Conservation (phyloP, 257 asterid genomes). For the Lavandula angustifolia region DNA sequence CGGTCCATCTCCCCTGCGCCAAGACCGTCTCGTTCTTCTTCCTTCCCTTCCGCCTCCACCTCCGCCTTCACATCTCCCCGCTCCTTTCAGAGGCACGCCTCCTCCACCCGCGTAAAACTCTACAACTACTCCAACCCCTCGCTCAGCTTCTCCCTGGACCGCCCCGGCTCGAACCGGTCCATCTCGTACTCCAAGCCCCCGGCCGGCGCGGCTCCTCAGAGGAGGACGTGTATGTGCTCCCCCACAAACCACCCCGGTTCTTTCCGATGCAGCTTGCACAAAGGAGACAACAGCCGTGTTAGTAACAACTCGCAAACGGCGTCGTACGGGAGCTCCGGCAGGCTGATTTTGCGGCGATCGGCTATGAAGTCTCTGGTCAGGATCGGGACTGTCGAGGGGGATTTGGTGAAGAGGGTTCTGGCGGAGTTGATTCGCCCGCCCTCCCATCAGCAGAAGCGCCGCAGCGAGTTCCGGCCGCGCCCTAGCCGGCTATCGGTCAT, state of each 20-base stretch:
- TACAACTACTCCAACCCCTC: conserved; percentile 21
- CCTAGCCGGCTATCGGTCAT: conserved; percentile 55
- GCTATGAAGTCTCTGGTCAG: conserved; percentile 58
- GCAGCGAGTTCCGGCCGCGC: conserved; percentile 44
- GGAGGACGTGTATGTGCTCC: conserved; percentile 58
- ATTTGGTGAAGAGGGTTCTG: conserved; percentile 51
- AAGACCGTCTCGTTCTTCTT: conserved; percentile 20
- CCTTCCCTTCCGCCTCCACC: conserved; percentile 31
- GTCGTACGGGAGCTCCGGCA: conserved; percentile 41
- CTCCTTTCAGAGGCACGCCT: conserved; percentile 30
- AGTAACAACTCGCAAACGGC: conserved; percentile 1
- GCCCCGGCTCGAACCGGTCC: conserved; percentile 35
- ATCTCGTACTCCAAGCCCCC: conserved; percentile 32
- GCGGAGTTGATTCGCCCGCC: conserved; percentile 61
- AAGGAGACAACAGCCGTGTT: conserved; percentile 18
- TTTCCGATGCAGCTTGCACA: conserved; percentile 58
- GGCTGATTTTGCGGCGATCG: conserved; percentile 47
- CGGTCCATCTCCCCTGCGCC: conserved; percentile 43
- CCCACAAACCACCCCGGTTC: conserved; percentile 74
- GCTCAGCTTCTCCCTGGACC: conserved; percentile 34
- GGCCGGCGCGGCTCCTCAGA: conserved; percentile 33
- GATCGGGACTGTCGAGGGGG: conserved; percentile 55
- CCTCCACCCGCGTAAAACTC: conserved; percentile 31
- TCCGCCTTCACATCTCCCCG: conserved; percentile 36
- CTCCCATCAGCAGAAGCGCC: conserved; percentile 59